Evolutionary conservation across 495 filamentous ascomycete genomes (phyloP), one percentile per base, ranked within the genome.

Genomic region (Haplographium delicatum): DNA sequence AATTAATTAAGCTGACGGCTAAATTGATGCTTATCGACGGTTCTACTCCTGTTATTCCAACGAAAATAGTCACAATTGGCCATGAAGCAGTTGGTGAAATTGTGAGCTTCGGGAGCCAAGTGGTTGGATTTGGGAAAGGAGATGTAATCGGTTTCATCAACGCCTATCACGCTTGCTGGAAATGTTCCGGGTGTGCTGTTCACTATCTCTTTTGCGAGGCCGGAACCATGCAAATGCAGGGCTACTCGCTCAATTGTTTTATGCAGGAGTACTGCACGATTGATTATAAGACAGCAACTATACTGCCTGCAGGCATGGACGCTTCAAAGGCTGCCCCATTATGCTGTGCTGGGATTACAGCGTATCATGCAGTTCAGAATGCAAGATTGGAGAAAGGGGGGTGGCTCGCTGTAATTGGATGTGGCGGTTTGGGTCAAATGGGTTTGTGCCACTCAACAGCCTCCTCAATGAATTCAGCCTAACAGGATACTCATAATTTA

Each of bases 341-440:
- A 13, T 31, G 7, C 28, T 31, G 28, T 31, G 28, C 28, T 7
- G 28, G 28, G 28, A 31, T 31, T 16, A 39, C 16, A 39, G 35
- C 35, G 18, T 39, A 39, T 39, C 35, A 39, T 10, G 35, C 8
- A 10, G 8, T 39, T 18, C 9, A 39, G 18, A 16, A 7, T 16
- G 35, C 35, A 7, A 7, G 35, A 7, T 47, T 69, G 37, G 5
- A 44, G 40, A 11, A 57, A 7, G 64, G 64, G n/a, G 39, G 67
- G 35, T 69, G 67, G 67, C 42, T 85, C 8, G 79, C 78, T 45
- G 75, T 84, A 50, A 78, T 84, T 26, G 81, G 81, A 41, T 81
- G 80, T 20, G 81, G 81, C 54, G 81, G 81, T 19, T 66, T 85
- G 23, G 81, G 81, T 5, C 71, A 71, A 33, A n/a, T n/a, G n/a